Evolutionary conservation across 2,329 filamentous ascomycete genomes (phyloP).

Genomic region (Colletotrichum melonis): DNA sequence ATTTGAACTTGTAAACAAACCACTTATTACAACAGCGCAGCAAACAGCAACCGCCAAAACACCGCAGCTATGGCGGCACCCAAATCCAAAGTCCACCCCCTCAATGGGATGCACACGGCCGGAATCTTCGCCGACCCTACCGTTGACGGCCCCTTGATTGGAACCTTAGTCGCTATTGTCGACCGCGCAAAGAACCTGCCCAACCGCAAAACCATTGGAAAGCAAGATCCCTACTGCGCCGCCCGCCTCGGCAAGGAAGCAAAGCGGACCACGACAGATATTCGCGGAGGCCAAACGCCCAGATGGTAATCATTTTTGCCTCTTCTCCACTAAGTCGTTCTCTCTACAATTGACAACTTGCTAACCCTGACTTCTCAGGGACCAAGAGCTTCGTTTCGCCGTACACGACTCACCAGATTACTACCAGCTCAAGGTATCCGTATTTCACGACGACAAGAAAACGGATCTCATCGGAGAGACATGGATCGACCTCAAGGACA

Average conservation of each 20-base stretch:
- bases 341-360: background rate
- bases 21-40: background rate
- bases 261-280: conserved; percentile 95
- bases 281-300: conserved; percentile 93
- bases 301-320: conserved; percentile 75
- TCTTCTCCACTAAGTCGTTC: background rate
- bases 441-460: conserved; percentile 99
- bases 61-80: conserved; percentile 56
- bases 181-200: conserved; percentile 97
- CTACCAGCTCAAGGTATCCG: conserved; percentile 91
- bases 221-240: conserved; percentile 98
- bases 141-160: conserved; percentile 91
- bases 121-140: conserved; percentile 96
- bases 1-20: conserved; percentile 15
- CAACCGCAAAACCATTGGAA: conserved; percentile 96
- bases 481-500: conserved; percentile 84
- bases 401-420: conserved; percentile 98
- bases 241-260: conserved; percentile 95
- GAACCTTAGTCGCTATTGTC: conserved; percentile 90
- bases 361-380: conserved; percentile 67
- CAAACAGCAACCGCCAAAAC: conserved; percentile 22
- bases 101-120: conserved; percentile 81
- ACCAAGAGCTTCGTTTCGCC: conserved; percentile 94
- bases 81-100: conserved; percentile 64
- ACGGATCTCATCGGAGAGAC: conserved; percentile 96